phyloP scores from a whole-genome alignment of 208 protist genomes.

The Angomonas ambiguus region DNA sequence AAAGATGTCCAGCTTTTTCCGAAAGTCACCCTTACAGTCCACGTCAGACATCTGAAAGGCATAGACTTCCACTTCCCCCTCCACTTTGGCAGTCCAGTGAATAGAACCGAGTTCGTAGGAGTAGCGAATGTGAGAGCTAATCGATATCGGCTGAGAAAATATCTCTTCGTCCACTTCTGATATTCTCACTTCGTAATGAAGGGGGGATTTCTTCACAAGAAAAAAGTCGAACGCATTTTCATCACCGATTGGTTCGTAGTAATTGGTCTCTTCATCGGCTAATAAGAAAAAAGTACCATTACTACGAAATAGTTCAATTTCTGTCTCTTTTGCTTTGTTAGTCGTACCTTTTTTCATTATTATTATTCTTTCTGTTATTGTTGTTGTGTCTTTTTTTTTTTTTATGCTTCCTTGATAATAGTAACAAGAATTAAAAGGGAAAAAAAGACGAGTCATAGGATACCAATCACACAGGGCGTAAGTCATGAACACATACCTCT shows the following conservation, averaged over 20 bases:
- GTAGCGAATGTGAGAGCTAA: neutral
- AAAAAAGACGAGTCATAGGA: slow-evolving; percentile 1
- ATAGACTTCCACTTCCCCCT: neutral
- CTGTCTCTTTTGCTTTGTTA: neutral
- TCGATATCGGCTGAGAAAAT: neutral
- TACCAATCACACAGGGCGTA: too few relatives aligned
- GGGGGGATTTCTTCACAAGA: neutral
- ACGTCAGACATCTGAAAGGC: neutral
- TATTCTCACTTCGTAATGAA: neutral
- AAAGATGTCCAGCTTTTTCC: neutral
- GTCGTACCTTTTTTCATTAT: neutral
- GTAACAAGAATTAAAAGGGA: slow-evolving; percentile 2
- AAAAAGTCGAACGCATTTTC: neutral
- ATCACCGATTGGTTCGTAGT: neutral
- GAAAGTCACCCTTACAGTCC: neutral
- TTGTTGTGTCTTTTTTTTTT: too few relatives aligned
- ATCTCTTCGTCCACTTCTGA: neutral
- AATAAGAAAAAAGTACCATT: neutral
- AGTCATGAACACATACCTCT: too few relatives aligned
- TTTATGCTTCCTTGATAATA: too few relatives aligned
- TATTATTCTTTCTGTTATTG: neutral
- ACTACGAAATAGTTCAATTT: neutral
- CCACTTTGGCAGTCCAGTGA: neutral
- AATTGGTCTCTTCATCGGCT: neutral
- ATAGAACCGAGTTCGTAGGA: neutral